Evolutionary conservation across 1,284 basidiomycete genomes (phyloP).

Genomic region (Neonothopanus nambi): DNA sequence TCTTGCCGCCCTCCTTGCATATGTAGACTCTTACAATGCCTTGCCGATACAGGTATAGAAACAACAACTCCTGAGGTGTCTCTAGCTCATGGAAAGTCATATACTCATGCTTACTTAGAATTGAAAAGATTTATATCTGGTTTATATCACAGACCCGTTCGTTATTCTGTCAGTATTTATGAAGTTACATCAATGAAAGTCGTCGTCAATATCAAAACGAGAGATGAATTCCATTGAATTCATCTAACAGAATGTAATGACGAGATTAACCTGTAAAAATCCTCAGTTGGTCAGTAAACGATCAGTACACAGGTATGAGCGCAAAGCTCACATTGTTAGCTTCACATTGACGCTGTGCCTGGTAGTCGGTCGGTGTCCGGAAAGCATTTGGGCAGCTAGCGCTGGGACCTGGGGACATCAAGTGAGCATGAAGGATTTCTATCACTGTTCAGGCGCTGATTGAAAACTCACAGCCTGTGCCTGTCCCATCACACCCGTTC

Average conservation of each 20-base stretch:
- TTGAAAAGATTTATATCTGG: no score
- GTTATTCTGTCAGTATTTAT: no score
- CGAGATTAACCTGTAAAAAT: not conserved
- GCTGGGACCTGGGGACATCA: not conserved
- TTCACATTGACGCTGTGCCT: slow-evolving; percentile 9
- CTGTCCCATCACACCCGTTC: slow-evolving; percentile 5
- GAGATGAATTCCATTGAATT: no score
- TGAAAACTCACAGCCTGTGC: slow-evolving; percentile 8
- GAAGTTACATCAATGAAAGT: no score
- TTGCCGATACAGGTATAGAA: no score
- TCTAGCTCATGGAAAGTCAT: no score
- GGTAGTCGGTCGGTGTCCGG: slow-evolving; percentile 4
- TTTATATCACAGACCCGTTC: no score
- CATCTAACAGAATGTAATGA: slow-evolving; percentile 1
- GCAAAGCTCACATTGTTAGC: slow-evolving; percentile 5
- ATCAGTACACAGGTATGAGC: not conserved
- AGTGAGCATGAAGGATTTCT: not conserved
- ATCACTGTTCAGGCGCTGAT: not conserved
- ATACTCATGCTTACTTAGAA: no score
- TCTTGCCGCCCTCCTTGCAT: no score
- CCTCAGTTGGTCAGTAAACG: not conserved
- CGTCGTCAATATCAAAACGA: no score
- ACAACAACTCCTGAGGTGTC: no score
- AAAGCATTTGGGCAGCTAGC: slow-evolving; percentile 6
- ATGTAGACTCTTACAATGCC: no score